Evolutionary conservation across 257 asterid species (phyloP), one percentile per base, ranked within the genome.

Genomic region (Scutellaria baicalensis): DNA sequence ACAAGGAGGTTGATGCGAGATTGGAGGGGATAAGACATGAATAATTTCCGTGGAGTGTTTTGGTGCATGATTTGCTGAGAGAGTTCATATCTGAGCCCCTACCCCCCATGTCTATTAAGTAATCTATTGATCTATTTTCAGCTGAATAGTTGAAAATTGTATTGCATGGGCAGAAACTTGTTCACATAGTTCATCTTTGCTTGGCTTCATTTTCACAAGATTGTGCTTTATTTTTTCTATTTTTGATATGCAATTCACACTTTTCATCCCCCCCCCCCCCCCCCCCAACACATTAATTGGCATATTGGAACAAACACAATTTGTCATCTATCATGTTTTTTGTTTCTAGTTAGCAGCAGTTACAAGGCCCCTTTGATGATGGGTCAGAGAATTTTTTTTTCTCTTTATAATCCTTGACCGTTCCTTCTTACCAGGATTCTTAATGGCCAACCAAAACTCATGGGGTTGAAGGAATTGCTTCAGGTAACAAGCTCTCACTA

Each of bases 381-480:
- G 59, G 59, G 38, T 6, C 68, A 42, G 20, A 58, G 8, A 7
- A 13, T 33, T 17, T 16, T 27, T 21, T 49, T 42, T n/a, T 9
- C 5, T 12, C 4, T 1, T 33, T 45, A 10, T 44, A 11, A 39
- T 36, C 63, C 52, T 73, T 73, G 60, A 57, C 61, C 2, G 16
- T 47, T 81, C 68, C 23, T 50, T 71, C 23, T 36, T 78, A 43
- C 48, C 92, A 94, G 99, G 81, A 91, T 94, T 75, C 93, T 94
- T 67, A 81, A 88, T 71, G 99, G 97, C 56, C 91, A 86, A 84
- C 99, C 99, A n/a, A 89, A 86, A 77, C 85, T 18, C 77, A 91
- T 94, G 99, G 99, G 99, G 14, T 76, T 94, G 83, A 94, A 88
- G 83, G 99, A 91, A 69, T 70, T 94, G 84, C 97, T 94, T 64